Evolutionary conservation across 805 yeast genomes (phyloP), one percentile per base, ranked within the genome.

Genomic region (Metschnikowia vanudenii): DNA sequence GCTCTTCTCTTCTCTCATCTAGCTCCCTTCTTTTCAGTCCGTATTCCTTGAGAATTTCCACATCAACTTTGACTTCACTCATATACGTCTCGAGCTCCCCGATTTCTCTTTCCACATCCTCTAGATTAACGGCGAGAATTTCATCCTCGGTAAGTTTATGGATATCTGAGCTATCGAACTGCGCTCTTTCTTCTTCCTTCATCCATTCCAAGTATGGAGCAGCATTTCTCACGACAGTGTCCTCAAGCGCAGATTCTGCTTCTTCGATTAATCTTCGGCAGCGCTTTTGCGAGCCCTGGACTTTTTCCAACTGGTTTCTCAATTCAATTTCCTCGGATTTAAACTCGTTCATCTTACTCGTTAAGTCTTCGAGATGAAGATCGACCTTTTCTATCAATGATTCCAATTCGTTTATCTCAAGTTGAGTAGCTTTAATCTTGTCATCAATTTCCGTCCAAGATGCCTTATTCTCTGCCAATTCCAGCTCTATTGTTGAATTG

Each of bases 21-120:
- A 75, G 89, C 55, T 90, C 97, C 1, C 62, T 61, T 40, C 77
- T 76, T 48, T 95, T 79, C 33, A 69, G 63, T 0, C 86, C 85
- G 62, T 90, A 94, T 52, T 90, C 96, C 47, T 79, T 80, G 39
- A 92, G 69, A 2, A 88, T 79, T 46, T 85, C 91, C 47, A 85
- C 73, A 60, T 92, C 92, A 3, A 83, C 83, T 46, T 74, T 76
- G 7, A 82, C 78, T 13, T 73, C 73, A 4, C 76, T 76, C 57
- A 87, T 68, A 50, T 76, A 76, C 2, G 68, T 71, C 53, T 85
- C 84, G 14, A 88, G 61, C 29, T 67, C 71, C 4, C 58, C 78
- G 35, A 88, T 76, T 39, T 81, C 82, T 0, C 60, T 60, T 41
- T 77, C 76, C 22, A 87, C 61, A 4, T 58, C 59, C 4, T 75